phyloP scores from a whole-genome alignment of 2,329 filamentous ascomycete species.

The Phaeophleospora eucalypticola region DNA sequence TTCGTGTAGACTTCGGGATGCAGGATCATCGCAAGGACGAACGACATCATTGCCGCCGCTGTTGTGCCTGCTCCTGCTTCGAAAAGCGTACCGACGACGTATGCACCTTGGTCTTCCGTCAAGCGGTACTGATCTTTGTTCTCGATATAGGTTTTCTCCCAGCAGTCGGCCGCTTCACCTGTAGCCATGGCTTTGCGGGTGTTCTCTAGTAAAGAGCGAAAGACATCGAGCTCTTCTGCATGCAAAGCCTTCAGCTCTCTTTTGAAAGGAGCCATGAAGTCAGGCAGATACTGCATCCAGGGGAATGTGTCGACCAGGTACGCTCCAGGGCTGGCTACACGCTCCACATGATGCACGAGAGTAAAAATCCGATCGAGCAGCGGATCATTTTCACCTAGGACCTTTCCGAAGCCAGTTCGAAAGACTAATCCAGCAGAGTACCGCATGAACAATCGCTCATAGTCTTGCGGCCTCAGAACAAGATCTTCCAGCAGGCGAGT shows the following conservation, averaged over 20 bases:
- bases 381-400: constrained; percentile 34
- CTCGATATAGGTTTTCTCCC: constrained; percentile 25
- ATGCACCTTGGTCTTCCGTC: constrained; percentile 28
- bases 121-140: constrained; percentile 20
- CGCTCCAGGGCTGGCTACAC: constrained; percentile 36
- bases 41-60: constrained; percentile 30
- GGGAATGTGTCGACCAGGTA: constrained; percentile 36
- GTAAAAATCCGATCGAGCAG: constrained; percentile 31
- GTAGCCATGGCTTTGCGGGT: constrained; percentile 26
- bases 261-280: constrained; percentile 32
- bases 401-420: constrained; percentile 38
- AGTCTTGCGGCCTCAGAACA: constrained; percentile 32
- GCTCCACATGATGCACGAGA: constrained; percentile 35
- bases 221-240: constrained; percentile 26
- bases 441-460: constrained; percentile 38
- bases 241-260: constrained; percentile 26
- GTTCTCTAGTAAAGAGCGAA: constrained; percentile 32
- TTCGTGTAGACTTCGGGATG: constrained; percentile 21
- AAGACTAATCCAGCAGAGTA: constrained; percentile 42
- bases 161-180: constrained; percentile 21
- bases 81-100: constrained; percentile 33
- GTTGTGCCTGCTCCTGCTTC: constrained; percentile 34
- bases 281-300: constrained; percentile 27
- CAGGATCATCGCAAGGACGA: constrained; percentile 29
- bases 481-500: constrained; percentile 33